Evolutionary conservation across 1,139 yeast species (phyloP).

Genomic region (Kluyveromyces sp.): DNA sequence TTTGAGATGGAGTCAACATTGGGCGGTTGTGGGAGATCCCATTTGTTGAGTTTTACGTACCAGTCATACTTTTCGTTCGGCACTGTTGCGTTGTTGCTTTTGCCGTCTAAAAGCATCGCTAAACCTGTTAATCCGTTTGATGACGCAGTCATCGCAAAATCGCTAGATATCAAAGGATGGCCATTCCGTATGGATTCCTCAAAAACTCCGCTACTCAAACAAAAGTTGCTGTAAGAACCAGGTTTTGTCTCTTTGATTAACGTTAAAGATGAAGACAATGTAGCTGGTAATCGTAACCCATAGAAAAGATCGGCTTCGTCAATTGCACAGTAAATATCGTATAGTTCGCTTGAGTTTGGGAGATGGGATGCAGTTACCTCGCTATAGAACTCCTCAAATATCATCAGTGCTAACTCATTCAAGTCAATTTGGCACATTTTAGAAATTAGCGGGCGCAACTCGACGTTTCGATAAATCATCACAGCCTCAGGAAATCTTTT

Average conservation of each 20-base stretch:
- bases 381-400: constrained; percentile 45
- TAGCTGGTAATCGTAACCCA: constrained; percentile 56
- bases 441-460: constrained; percentile 31
- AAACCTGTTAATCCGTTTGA: constrained; percentile 26
- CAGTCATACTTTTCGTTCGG: constrained; percentile 18
- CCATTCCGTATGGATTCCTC: constrained; percentile 33
- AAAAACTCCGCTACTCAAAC: constrained; percentile 49
- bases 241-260: constrained; percentile 36
- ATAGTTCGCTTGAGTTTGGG: constrained; percentile 25
- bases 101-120: constrained; percentile 16
- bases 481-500: constrained; percentile 2
- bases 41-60: constrained; percentile 24
- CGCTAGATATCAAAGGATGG: neutral
- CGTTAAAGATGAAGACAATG: constrained; percentile 45
- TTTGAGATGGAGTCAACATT: constrained; percentile 14
- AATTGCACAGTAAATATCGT: constrained; percentile 38
- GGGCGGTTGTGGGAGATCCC: constrained; percentile 26
- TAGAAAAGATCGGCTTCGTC: constrained; percentile 55
- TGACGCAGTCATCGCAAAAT: constrained; percentile 34
- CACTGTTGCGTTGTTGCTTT: neutral
- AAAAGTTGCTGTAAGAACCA: constrained; percentile 38
- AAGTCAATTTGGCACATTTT: constrained; percentile 37
- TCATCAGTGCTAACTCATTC: constrained; percentile 44
- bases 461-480: constrained; percentile 34
- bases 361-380: neutral